Conservation (phyloP, 768 basidiomycete species). For the Lactarius akahatsu region DNA sequence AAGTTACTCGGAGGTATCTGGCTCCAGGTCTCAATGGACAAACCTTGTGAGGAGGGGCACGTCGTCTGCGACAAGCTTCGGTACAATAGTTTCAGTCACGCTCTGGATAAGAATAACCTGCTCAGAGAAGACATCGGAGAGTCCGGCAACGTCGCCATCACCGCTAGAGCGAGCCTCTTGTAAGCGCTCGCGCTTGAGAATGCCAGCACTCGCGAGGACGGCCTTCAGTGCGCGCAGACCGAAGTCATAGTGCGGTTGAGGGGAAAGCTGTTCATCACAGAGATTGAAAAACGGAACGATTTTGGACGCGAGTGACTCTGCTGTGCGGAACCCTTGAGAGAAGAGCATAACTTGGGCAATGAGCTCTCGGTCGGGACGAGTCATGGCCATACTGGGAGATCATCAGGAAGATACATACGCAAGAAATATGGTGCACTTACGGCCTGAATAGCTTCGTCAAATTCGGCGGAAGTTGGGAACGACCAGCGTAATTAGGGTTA, state of each 20-base stretch:
- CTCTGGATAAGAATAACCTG: conserved; percentile 98
- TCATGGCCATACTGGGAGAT: conserved; percentile 90
- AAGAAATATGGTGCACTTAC: conserved; percentile 45
- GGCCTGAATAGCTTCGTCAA: conserved; percentile 91
- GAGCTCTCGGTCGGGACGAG: conserved; percentile 94
- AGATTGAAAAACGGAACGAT: conserved; percentile 99
- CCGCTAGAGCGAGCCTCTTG: conserved; percentile 42
- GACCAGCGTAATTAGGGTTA: conserved; percentile 98
- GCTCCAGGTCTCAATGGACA: conserved; percentile 1
- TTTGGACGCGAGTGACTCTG: conserved; percentile 95
- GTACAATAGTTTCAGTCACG: conserved; percentile 97
- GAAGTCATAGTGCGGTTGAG: conserved; percentile 98
- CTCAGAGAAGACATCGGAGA: conserved; percentile 77
- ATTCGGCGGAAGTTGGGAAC: conserved; percentile 86
- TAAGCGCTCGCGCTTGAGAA: conserved; percentile 90
- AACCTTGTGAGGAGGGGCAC: conserved; percentile 92
- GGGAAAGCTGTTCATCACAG: conserved; percentile 94
- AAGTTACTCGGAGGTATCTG: conserved; percentile 20
- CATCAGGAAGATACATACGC: not conserved
- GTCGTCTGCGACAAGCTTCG: conserved; percentile 96
- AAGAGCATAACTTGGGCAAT: conserved; percentile 99
- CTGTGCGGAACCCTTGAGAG: conserved; percentile 98
- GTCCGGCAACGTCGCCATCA: conserved; percentile 46
- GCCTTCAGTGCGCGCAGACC: conserved; percentile 97
- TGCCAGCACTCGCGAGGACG: conserved; percentile 94